Base-by-base conservation (phyloP, 495 filamentous ascomycete genomes). In the Platismatia glauca region DNA sequence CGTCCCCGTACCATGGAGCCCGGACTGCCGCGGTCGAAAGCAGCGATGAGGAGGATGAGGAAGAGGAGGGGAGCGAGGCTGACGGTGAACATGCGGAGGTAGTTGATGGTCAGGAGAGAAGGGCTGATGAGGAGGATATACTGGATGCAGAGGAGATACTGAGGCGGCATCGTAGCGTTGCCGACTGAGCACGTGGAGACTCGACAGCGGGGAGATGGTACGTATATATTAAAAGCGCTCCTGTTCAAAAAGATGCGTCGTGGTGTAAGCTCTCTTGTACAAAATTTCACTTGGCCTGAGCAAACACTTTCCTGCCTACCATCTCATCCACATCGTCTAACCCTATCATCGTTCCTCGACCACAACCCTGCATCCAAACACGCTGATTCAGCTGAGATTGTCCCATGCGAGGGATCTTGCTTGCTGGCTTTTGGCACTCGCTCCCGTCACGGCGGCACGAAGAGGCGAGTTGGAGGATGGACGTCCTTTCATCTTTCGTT, bases 31-130 rank as follows among this genome's bases (percentile, higher is more conserved):
- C 57, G 59, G 53, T 67, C 27, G 58, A 53, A n/a, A 66, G 57
- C 50, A 64, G 66, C 31, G 72, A 75, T 15, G 74, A 72, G 18
- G 68, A 72, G n/a, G 70, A 70, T 12, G 69, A 66, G 15, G 67
- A 63, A 13, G 59, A 63, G 0, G 64, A 67, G 46, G 69, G 64
- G 22, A 69, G 62, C 18, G 66, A 62, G 46, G 70, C 37, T 13
- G 39, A 27, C 43, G 60, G 29, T 18, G 61, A 43, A 50, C 63
- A 55, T 15, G 63, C 24, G 65, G 16, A 29, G 71, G 29, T 11
- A 66, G 60, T 2, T 55, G 57, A n/a, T 5, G 64, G 65, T 15
- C 29, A 31, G 2, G 64, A 52, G 44, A 31, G 48, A 43, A 11
- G 41, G 58, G 57, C 27, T 24, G 63, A 61, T 16, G 61, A 60